Evolutionary conservation across 495 filamentous ascomycete species (phyloP).

Genomic region (Aspergillus carlsbadensis): DNA sequence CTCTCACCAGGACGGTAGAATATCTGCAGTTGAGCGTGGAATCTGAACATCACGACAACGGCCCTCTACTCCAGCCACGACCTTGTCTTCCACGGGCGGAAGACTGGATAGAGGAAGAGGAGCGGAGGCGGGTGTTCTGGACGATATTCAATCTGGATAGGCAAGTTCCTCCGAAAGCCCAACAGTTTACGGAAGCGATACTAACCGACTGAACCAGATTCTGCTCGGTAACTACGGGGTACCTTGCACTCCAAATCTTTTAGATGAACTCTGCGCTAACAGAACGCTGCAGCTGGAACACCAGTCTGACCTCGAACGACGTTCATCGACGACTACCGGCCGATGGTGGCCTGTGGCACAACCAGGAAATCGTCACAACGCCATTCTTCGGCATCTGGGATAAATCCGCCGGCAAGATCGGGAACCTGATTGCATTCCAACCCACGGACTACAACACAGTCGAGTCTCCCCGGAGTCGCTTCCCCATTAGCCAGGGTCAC

Average conservation of each 20-base stretch:
- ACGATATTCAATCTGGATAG: conserved; percentile 4
- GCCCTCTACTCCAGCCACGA: neutral
- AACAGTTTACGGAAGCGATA: too few species aligned
- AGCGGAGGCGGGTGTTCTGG: neutral
- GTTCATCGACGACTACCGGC: neutral
- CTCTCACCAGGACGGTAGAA: neutral
- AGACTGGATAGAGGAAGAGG: neutral
- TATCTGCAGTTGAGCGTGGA: conserved; percentile 1
- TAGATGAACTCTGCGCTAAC: neutral
- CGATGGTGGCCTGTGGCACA: neutral
- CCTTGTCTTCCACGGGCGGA: neutral
- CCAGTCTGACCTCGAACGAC: neutral
- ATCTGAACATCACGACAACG: conserved; percentile 2
- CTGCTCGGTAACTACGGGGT: too few species aligned
- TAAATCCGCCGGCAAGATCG: neutral
- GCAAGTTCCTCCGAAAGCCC: neutral
- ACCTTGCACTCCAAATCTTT: too few species aligned
- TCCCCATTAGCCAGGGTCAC: neutral
- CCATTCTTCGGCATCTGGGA: conserved; percentile 5
- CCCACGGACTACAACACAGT: neutral
- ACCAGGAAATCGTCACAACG: neutral
- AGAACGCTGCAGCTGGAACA: neutral
- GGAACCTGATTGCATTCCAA: neutral
- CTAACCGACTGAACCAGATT: too few species aligned
- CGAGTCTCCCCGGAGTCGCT: neutral